phyloP scores from a whole-genome alignment of 306 rosid genomes.

The Crotalaria pallida region DNA sequence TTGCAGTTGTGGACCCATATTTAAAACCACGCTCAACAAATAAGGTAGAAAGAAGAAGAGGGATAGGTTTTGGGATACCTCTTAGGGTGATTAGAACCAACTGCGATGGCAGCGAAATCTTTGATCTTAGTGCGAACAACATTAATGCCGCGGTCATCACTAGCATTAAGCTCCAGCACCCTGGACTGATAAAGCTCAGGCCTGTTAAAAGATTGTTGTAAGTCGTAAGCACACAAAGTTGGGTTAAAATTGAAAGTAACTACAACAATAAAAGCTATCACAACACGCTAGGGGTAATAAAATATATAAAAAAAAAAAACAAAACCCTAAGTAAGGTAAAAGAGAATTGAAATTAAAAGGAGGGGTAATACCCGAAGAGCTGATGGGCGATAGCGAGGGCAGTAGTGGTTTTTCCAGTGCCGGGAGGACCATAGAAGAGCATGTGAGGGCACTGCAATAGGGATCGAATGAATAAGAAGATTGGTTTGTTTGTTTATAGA shows the following conservation, averaged over 20 bases:
- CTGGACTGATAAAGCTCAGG: slow-evolving; percentile 88
- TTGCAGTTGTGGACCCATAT: too few species aligned
- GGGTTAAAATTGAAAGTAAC: background rate
- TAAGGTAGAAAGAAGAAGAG: too few species aligned
- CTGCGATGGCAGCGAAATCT: slow-evolving; percentile 85
- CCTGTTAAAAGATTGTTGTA: slow-evolving; percentile 15
- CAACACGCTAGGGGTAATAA: too few species aligned
- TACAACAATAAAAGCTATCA: background rate
- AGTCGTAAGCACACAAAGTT: background rate
- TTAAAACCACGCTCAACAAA: too few species aligned
- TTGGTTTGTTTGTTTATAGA: too few species aligned
- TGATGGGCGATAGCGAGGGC: slow-evolving; percentile 90
- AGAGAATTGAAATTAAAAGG: background rate
- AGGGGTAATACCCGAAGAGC: slow-evolving; percentile 55
- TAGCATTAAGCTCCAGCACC: slow-evolving; percentile 93
- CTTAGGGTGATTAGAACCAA: slow-evolving; percentile 43
- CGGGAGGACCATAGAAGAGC: slow-evolving; percentile 97
- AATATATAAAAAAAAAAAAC: background rate
- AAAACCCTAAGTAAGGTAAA: background rate
- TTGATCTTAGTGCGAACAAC: slow-evolving; percentile 93
- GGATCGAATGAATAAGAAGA: background rate
- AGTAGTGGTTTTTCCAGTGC: slow-evolving; percentile 93
- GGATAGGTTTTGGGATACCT: slow-evolving; percentile 47
- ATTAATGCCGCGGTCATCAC: slow-evolving; percentile 95
- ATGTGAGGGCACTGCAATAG: slow-evolving; percentile 72